A percentile compares a stretch with the other conserved stretches of the same genome.
Conservation (phyloP, 208 protist species). For the Phytomonas francai region DNA sequence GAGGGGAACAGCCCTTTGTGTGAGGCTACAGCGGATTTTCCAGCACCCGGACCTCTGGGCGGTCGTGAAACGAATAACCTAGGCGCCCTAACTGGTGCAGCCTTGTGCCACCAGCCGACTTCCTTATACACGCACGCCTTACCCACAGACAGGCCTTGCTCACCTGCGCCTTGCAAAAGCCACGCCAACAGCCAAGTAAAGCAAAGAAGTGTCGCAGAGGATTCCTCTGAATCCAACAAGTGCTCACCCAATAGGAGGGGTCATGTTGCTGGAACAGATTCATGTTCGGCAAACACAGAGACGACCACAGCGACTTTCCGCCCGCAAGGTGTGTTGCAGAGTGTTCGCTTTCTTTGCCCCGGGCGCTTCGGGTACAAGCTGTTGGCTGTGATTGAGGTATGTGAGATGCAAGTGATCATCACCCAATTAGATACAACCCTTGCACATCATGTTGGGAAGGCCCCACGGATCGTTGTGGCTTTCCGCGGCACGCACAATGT, state of each 20-base stretch:
- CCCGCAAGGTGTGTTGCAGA: neutral
- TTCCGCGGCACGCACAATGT: conserved; percentile 81
- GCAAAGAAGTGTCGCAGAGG: neutral
- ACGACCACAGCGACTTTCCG: neutral
- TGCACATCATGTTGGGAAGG: conserved; percentile 22
- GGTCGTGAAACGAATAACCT: neutral
- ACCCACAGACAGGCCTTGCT: neutral
- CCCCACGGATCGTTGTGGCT: conserved; percentile 53
- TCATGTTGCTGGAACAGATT: neutral
- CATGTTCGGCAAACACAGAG: neutral
- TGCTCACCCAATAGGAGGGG: neutral
- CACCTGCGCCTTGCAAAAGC: neutral
- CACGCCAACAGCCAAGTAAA: neutral
- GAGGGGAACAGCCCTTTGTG: neutral
- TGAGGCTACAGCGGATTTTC: neutral
- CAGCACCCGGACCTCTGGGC: neutral
- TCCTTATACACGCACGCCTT: neutral
- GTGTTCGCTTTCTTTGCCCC: neutral
- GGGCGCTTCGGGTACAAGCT: conserved; percentile 66
- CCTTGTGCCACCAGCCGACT: neutral
- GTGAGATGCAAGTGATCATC: conserved; percentile 65
- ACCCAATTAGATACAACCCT: conserved; percentile 34
- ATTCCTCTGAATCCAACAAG: neutral
- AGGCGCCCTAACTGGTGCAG: neutral
- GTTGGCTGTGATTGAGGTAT: conserved; percentile 52